Evolutionary conservation across 495 filamentous ascomycete genomes (phyloP), one percentile per base, ranked within the genome.

Genomic region (Podospora pseudoanserina): DNA sequence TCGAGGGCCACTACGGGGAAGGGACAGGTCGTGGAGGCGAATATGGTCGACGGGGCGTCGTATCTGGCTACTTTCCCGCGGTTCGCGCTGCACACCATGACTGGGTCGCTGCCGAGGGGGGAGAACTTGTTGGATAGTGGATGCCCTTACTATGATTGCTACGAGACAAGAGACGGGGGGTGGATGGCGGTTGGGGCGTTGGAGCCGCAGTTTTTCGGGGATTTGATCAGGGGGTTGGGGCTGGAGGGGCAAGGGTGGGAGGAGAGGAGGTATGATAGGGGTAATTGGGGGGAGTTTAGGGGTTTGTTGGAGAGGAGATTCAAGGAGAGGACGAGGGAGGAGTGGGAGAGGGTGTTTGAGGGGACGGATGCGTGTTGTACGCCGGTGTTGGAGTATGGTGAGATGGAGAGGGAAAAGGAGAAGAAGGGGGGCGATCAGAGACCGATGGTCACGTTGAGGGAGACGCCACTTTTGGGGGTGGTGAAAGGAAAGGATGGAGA

Each of bases 131-230:
- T 98, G 27, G 94, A 98, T 77, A 86, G 90, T 6, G 94, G 94
- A 0, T 89, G 87, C 73, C 94, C 94, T 0, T 97, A 84, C 75
- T 98, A 98, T 76, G 90, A 91, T 66, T 91, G 89, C 0, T 98
- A 97, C 76, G 86, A 90, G 79, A 97, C 92, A 20, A 87, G 85
- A 65, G 93, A 95, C 73, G 90, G 90, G 2, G 84, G 83, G 68
- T 97, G 87, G 72, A 91, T 97, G 85, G 91, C 93, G n/a, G 90
- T 97, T 26, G 94, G 94, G 0, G 92, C 93, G 13, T 75, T 98
- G 32, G 94, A 98, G 79, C 90, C 90, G 65, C 88, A 92, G 73
- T 98, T 98, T 78, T 97, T 91, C 71, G 76, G 75, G 5, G 83
- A 79, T 4, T 77, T 98, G 63, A 67, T 96, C 3, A 81, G 84